phyloP scores from a whole-genome alignment of 2,329 filamentous ascomycete genomes.

The Podosphaera aphanis region DNA sequence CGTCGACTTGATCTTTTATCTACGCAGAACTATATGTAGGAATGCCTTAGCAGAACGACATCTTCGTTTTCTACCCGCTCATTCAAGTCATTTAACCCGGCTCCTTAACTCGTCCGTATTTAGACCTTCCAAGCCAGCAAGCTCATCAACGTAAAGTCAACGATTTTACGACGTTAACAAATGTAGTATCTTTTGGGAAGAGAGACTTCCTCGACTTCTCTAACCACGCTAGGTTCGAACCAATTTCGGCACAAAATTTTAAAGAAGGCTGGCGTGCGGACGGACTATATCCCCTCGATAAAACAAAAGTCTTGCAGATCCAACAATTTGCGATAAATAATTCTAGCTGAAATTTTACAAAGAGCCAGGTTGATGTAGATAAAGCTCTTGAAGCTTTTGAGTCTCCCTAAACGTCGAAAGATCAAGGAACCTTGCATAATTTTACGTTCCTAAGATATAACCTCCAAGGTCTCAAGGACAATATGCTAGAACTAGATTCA shows the following conservation, averaged over 20 bases:
- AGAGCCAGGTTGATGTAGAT: neutral
- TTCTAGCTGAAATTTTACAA: neutral
- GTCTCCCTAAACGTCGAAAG: neutral
- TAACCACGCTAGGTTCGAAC: neutral
- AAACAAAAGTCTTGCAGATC: neutral
- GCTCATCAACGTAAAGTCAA: slow-evolving; percentile 4
- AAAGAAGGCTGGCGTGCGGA: neutral
- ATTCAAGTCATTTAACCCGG: slow-evolving; percentile 11
- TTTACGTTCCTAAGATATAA: neutral
- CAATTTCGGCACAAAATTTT: neutral
- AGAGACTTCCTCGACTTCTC: neutral
- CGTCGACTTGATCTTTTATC: neutral
- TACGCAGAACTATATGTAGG: neutral
- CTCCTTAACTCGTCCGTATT: slow-evolving; percentile 12
- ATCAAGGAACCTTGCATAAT: neutral
- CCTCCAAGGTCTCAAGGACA: neutral
- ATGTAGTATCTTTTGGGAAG: neutral
- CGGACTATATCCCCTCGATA: neutral
- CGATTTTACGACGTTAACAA: too few relatives aligned
- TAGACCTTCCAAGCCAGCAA: slow-evolving; percentile 8
- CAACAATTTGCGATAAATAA: neutral
- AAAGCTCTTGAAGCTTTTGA: neutral
- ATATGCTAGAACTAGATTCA: neutral
- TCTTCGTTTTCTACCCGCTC: slow-evolving; percentile 4
- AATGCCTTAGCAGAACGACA: neutral